Percentiles rank a stretch among this genome's conserved stretches.
Conservation (phyloP, 164 flowering plant species). For the Magnolia officinalis region DNA sequence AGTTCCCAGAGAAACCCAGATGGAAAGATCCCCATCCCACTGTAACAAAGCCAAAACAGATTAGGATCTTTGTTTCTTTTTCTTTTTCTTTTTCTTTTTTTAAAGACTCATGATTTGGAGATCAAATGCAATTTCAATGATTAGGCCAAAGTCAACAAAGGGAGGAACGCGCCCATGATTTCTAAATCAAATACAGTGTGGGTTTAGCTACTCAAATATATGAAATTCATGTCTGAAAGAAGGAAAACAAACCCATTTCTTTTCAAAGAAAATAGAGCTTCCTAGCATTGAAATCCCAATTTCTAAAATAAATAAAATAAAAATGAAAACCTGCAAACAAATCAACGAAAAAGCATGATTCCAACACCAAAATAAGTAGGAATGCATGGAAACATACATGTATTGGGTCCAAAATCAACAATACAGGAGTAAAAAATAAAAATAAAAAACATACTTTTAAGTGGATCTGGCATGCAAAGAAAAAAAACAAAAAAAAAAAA, state of each 20-base stretch:
- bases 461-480: background rate
- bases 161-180: background rate
- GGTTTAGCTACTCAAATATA: background rate
- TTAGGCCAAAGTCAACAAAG: background rate
- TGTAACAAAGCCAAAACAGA: conserved; percentile 15
- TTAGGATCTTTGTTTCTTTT: background rate
- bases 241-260: background rate
- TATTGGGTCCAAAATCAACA: background rate
- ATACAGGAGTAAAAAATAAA: background rate
- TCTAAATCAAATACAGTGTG: background rate
- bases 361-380: background rate
- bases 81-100: background rate
- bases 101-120: background rate
- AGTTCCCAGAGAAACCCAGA: conserved; percentile 70
- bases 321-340: background rate
- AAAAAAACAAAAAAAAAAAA: too few relatives aligned
- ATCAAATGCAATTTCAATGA: background rate
- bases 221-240: background rate
- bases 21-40: conserved; percentile 94
- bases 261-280: background rate
- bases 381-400: background rate
- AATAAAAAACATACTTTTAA: background rate
- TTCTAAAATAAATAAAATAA: too few relatives aligned
- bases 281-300: background rate
- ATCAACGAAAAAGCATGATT: background rate